These are phyloP conservation scores for Stenogyne calaminthoides DNA, from an alignment of 305 asterid species.

Conservation along the genomic window DNA sequence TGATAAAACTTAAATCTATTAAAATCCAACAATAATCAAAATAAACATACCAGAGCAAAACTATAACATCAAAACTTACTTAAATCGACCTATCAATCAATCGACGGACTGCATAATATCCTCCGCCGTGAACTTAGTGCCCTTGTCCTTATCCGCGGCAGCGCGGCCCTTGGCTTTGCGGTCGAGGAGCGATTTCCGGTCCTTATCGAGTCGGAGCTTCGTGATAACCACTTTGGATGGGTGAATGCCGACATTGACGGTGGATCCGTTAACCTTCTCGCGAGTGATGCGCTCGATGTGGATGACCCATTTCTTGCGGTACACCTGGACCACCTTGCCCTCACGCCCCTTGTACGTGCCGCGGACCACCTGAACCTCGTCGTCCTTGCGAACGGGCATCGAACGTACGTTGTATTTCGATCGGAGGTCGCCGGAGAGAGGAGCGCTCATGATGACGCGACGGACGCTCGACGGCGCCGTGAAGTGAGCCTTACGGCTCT, in stretches of 20 bases:
- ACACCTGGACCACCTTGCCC: conserved; percentile 79
- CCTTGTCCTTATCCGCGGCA: conserved; percentile 82
- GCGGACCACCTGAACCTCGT: conserved; percentile 79
- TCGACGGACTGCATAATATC: conserved; percentile 74
- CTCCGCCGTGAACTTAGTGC: conserved; percentile 70
- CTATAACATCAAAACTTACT: background rate
- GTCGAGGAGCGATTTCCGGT: conserved; percentile 68
- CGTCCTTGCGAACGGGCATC: conserved; percentile 89
- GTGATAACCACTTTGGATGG: conserved; percentile 67
- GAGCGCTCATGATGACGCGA: conserved; percentile 78
- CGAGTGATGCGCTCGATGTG: conserved; percentile 82
- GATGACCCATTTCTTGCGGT: conserved; percentile 88
- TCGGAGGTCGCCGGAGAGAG: conserved; percentile 63
- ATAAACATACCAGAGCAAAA: conserved; percentile 1
- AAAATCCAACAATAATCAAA: conserved; percentile 12
- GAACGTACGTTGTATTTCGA: conserved; percentile 73
- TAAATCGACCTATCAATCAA: conserved; percentile 47
- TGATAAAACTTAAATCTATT: background rate
- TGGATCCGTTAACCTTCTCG: conserved; percentile 78
- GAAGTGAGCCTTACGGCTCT: conserved; percentile 88
- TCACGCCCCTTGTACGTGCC: conserved; percentile 88
- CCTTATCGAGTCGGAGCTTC: conserved; percentile 82
- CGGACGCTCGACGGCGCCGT: conserved; percentile 84
- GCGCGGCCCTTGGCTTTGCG: conserved; percentile 84
- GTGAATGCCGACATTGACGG: conserved; percentile 77